Evolutionary conservation across 75 land plant genomes (phyloP).

Genomic region (Picea sitchensis): DNA sequence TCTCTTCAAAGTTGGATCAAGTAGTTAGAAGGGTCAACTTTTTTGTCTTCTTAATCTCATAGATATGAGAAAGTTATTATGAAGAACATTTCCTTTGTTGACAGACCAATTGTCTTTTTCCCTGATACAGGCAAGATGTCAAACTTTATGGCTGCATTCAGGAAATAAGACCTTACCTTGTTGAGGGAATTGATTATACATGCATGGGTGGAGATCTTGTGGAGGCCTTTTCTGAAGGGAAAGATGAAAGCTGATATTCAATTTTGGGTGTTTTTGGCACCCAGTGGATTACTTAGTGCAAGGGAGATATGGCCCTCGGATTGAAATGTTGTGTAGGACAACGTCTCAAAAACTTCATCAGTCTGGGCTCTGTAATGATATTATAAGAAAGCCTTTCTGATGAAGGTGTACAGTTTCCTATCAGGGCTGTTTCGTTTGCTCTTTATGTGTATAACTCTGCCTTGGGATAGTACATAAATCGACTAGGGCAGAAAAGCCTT

Average conservation of each 20-base stretch:
- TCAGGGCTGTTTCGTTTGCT: neutral
- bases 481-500: neutral
- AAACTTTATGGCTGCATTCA: neutral
- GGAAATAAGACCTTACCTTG: conserved; percentile 1
- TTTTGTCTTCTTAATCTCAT: no score
- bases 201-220: neutral
- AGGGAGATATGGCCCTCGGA: neutral
- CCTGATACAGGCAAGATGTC: neutral
- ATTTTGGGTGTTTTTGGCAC: neutral
- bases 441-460: neutral
- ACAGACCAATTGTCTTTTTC: neutral
- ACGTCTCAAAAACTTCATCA: neutral
- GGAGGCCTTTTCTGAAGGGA: neutral
- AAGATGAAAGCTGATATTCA: neutral
- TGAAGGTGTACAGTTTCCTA: neutral
- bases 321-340: neutral
- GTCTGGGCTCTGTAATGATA: neutral
- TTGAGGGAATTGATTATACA: conserved; percentile 6
- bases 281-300: neutral
- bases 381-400: neutral
- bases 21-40: no score
- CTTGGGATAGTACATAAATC: neutral
- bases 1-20: no score
- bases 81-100: neutral
- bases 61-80: no score